Base-by-base conservation (phyloP, 1,284 basidiomycete species). In the Heterobasidion irregulare region DNA sequence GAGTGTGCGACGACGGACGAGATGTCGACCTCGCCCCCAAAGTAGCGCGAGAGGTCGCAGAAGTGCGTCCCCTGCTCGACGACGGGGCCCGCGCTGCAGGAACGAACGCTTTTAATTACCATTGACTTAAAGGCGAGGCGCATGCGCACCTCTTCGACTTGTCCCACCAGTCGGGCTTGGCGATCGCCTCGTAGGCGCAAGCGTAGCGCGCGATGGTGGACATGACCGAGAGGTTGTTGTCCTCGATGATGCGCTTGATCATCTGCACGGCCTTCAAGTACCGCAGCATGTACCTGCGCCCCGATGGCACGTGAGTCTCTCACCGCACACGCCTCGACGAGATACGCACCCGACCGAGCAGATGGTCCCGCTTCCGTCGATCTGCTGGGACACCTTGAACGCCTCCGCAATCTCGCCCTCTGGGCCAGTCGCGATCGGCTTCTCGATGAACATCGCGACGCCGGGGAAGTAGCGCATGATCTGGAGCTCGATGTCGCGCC, bases 81-180 rank as follows among this genome's bases (percentile, higher is more conserved):
- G 65, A 99, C 84, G 12, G 96, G 96, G 41, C 96, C 96, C 52
- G 80, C 84, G 65, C 87, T 90, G 58, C 16, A 26, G 16, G 58
- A 18, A 16, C 19, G n/a, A n/a, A 49, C 26, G 26, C 26, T 4
- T 26, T 26, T 1, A 26, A 5, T 5, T 26, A 26, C 6, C 26
- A 26, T 26, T 26, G 1, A 26, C 4, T 26, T 6, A 26, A 26
- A 18, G 34, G 19, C 53, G 26, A 50, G 48, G 41, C 46, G 50
- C 45, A 49, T 47, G 13, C 26, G 4, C 66, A 86, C 82, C 87
- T 89, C 74, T 83, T 91, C 26, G 87, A 82, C 75, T 98, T 98
- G 80, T 96, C 89, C 97, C 97, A 99, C 96, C 97, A 97, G 64
- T 94, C 92, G 5, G 83, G 84, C 74, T 97, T 97, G 50, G 84